Evolutionary conservation across 805 yeast species (phyloP), one percentile per base, ranked within the genome.

Genomic region (Soucietia sequanensis): DNA sequence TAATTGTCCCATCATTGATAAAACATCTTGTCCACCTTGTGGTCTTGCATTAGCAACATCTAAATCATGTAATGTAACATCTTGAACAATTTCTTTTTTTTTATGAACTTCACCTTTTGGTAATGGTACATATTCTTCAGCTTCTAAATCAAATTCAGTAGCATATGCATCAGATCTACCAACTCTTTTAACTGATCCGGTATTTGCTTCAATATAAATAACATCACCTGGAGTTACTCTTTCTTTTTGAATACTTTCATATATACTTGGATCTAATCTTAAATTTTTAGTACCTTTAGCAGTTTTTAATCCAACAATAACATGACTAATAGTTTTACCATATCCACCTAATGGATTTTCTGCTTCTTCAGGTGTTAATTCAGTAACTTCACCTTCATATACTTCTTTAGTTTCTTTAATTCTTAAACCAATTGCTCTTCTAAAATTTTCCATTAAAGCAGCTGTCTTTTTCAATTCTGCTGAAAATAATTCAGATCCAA

Each of bases 51-150:
- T 93, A 31, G 98, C 97, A 38, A 88, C 84, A 62, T 93, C 99
- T 57, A 93, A 74, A 60, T 93, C 99, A 60, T 93, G 97, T 50
- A 93, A 74, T 3, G 98, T 87, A 29, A 93, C 96, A 49, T 93
- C 97, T 68, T 93, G 99, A 14, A 93, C 95, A 50, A 91, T 89
- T 64, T 93, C 98, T 61, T 93, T 93, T 74, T 93, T 89, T 60
- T 91, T 90, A 70, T 93, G 99, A 29, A 93, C 95, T 62, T 93
- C 99, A 35, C 99, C 99, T 68, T 93, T 95, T 42, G 99, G 99
- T 51, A 95, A 75, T 27, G 99, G 96, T 15, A 93, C 98, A 62
- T 93, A 93, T 65, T 93, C 98, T 65, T 95, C 97, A 18, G 98
- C 96, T 72, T 93, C 98, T 41, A 95, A 76, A 63, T 93, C 99